Evolutionary conservation across 106 monocot species (phyloP), one percentile per base, ranked within the genome.

Genomic region (Xerophyta viscosa): DNA sequence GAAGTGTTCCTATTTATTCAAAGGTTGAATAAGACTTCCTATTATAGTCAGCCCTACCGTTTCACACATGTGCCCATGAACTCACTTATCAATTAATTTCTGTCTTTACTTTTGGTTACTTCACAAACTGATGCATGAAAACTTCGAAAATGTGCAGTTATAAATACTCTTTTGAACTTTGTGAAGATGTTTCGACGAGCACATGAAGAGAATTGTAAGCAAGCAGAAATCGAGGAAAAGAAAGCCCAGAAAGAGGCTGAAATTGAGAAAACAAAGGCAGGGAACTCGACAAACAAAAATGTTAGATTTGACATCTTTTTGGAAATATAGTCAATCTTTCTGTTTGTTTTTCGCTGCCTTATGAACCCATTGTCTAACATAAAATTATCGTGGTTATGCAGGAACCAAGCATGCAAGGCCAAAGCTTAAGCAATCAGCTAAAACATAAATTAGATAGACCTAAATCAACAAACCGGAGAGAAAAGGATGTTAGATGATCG

Each of bases 141-240:
- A n/a, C n/a, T n/a, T n/a, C n/a, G n/a, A n/a, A n/a, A n/a, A n/a
- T 24, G 24, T 81, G 80, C 81, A 91, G 90, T 85, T 20, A 64
- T 85, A 8, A 49, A 74, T 11, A 84, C 90, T 3, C 75, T 85
- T 8, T 42, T 70, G 44, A 77, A 74, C 47, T 91, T 91, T 37
- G 85, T 84, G 2, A 36, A 48, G 29, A 74, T 72, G 56, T 91
- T 91, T 53, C 63, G 77, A 30, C 57, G 68, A 4, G 84, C 90
- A 41, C 81, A 84, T 24, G 65, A 81, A 42, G 84, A 91, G 57
- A 91, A 91, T 52, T 75, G 68, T 62, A 84, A 78, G 63, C 78
- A 79, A 54, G 54, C 56, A 27, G 88, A 88, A 14, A 71, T 79
- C 26, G 88, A 88, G 47, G 76, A 65, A 56, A 88, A 78, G 43